Evolutionary conservation across 1,284 basidiomycete genomes (phyloP), one percentile per base, ranked within the genome.

Genomic region (Ganoderma boninense): DNA sequence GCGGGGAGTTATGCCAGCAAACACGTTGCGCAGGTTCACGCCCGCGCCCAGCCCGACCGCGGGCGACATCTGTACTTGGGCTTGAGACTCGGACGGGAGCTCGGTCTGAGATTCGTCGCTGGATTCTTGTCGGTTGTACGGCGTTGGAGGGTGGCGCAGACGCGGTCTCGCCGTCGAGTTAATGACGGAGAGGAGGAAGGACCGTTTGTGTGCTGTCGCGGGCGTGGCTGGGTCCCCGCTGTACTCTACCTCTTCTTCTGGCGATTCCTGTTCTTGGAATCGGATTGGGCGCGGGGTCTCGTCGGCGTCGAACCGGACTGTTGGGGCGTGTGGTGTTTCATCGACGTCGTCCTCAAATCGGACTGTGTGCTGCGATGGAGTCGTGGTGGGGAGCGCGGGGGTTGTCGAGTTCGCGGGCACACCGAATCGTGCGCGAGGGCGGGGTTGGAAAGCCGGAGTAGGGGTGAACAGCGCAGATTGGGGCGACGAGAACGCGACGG

Each of bases 151-250:
- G 65, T 86, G 80, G 68, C 87, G 88, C 73, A 92, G 83, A 6
- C 91, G 87, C 0, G 93, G 92, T n/a, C 92, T 87, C 1, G 91
- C 83, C 2, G 89, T 92, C 2, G 92, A 93, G 77, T 94, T 92
- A 77, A 94, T 92, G 23, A 95, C 90, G 4, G 90, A 90, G 44
- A 95, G 84, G 6, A 95, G 85, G 82, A 95, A 94, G 0, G 92
- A 93, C 23, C 88, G 86, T 57, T 91, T 88, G 71, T 91, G 89
- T 14, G 89, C 87, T 8, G 59, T 61, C 69, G 88, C 84, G 0
- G 93, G 93, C 1, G 93, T 95, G 29, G 89, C 76, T 0, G 81
- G 82, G 54, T 84, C 40, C 59, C 40, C 35, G 20, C 10, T n/a
- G 32, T 59, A 35, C 49, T 61, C 60, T 35, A 63, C 69, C 10